Evolutionary conservation across 2,329 filamentous ascomycete genomes (phyloP).

Genomic region (Neopestalotiopsis rosae): DNA sequence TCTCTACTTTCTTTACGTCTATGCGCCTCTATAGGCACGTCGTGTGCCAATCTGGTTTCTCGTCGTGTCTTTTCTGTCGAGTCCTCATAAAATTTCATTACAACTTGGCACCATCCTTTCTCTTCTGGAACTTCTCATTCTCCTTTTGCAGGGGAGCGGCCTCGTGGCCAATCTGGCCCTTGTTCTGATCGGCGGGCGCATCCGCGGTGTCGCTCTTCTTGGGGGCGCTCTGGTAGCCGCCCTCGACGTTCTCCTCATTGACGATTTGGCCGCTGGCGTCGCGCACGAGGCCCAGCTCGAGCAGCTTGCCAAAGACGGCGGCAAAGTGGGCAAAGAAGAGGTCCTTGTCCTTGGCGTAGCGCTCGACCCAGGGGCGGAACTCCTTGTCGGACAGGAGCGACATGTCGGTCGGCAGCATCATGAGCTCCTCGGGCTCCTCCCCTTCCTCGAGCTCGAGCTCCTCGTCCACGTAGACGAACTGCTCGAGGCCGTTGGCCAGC

Average conservation of each 20-base stretch:
- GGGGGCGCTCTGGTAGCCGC: conserved; percentile 15
- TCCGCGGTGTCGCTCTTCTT: conserved; percentile 16
- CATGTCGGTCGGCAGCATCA: conserved; percentile 72
- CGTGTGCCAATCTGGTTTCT: background rate
- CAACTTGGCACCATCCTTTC: conserved; percentile 13
- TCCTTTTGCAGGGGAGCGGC: conserved; percentile 10
- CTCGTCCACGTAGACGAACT: conserved; percentile 66
- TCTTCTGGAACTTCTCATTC: conserved; percentile 15
- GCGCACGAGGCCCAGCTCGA: conserved; percentile 13
- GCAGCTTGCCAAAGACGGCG: conserved; percentile 14
- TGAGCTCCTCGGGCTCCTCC: conserved; percentile 63
- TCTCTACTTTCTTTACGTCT: background rate
- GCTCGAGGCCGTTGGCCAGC: conserved; percentile 34
- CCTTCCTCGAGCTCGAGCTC: conserved; percentile 51
- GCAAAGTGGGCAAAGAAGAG: conserved; percentile 16
- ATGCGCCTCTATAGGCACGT: background rate
- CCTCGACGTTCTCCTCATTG: conserved; percentile 17
- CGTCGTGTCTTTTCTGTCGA: background rate
- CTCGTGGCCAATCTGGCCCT: conserved; percentile 15
- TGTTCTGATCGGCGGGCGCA: conserved; percentile 2
- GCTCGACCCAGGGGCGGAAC: conserved; percentile 62
- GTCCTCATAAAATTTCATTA: background rate
- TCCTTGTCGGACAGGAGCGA: conserved; percentile 57
- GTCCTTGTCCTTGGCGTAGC: conserved; percentile 16
- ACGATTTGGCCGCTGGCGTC: conserved; percentile 13